Evolutionary conservation across 2,329 filamentous ascomycete genomes (phyloP), one percentile per base, ranked within the genome.

Genomic region (Phyllosticta ampelicida): DNA sequence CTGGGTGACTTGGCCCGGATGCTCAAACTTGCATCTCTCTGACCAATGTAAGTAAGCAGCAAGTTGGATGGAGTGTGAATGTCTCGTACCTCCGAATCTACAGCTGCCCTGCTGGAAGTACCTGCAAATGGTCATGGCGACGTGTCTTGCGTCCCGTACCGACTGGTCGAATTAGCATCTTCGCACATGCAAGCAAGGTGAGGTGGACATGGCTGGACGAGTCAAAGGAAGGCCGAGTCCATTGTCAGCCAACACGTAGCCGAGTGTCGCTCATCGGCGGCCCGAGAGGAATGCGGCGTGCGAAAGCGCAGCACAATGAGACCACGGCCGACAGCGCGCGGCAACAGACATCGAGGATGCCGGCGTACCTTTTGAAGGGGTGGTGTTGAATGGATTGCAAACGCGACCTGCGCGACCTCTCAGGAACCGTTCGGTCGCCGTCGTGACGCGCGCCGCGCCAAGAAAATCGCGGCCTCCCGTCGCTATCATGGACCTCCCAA

Each of bases 51-150:
- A 58, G 48, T 36, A 50, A 58, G 49, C 36, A 9, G 3, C 1
- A 4, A 11, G 49, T 9, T 3, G 16, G 50, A 13, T 28, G 20
- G 23, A 11, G 48, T 28, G 30, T 16, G 20, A 23, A 28, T 48
- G 51, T 44, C 44, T 60, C 77, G 62, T 75, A 85, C 84, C 76
- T 72, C 85, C 85, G 67, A 80, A 83, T 65, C 75, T 81, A 75
- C 86, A 90, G 62, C 76, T 77, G 50, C 85, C 85, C 68, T 84
- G 78, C 67, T 80, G 78, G 66, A 78, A 89, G 69, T 81, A 89
- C 62, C 72, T 78, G 75, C 86, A 89, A 58, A 86, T 67, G 28
- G 68, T 66, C 76, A 77, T 73, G 50, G 50, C 48, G 28, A 10
- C 48, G 30, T 44, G 48, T 48, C 53, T 59, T 48, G 44, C 29